Conservation (phyloP, 768 basidiomycete species). For the Chalciporus piperatus region DNA sequence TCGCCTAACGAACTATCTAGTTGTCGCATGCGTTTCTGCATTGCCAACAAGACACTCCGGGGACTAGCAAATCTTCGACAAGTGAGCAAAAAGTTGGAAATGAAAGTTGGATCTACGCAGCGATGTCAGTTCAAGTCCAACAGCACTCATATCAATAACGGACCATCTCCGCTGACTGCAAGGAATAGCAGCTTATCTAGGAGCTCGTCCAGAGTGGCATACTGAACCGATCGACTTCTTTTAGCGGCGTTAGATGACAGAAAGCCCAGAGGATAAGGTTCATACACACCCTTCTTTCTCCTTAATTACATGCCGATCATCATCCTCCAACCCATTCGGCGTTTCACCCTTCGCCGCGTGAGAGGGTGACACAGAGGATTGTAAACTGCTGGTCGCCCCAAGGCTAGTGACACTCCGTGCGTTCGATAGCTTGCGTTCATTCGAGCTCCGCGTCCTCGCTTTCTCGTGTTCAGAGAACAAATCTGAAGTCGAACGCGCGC, state of each 20-base stretch:
- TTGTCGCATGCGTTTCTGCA: slow-evolving; percentile 84
- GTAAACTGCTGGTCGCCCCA: slow-evolving; percentile 17
- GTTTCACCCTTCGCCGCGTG: slow-evolving; percentile 13
- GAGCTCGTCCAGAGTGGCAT: slow-evolving; percentile 74
- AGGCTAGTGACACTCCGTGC: slow-evolving; percentile 29
- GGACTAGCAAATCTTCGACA: slow-evolving; percentile 83
- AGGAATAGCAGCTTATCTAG: slow-evolving; percentile 81
- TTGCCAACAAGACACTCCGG: slow-evolving; percentile 74
- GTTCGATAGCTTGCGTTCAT: slow-evolving; percentile 31
- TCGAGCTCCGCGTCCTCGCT: slow-evolving; percentile 24
- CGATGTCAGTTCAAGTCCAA: slow-evolving; percentile 8
- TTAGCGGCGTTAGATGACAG: slow-evolving; percentile 10
- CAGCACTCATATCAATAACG: slow-evolving; percentile 14
- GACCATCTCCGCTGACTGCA: slow-evolving; percentile 83
- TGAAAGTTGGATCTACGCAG: slow-evolving; percentile 65
- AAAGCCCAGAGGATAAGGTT: background rate
- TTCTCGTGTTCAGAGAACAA: slow-evolving; percentile 43
- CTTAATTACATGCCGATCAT: slow-evolving; percentile 27
- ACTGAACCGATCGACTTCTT: slow-evolving; percentile 56
- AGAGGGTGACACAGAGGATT: slow-evolving; percentile 14
- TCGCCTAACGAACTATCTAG: slow-evolving; percentile 70
- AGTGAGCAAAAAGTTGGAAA: slow-evolving; percentile 78
- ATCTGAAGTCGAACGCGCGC: slow-evolving; percentile 56
- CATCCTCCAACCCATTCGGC: slow-evolving; percentile 22
- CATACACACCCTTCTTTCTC: slow-evolving; percentile 53